Base-by-base conservation (phyloP, 2,329 filamentous ascomycete genomes). In the Tolypocladium cylindrosporum region DNA sequence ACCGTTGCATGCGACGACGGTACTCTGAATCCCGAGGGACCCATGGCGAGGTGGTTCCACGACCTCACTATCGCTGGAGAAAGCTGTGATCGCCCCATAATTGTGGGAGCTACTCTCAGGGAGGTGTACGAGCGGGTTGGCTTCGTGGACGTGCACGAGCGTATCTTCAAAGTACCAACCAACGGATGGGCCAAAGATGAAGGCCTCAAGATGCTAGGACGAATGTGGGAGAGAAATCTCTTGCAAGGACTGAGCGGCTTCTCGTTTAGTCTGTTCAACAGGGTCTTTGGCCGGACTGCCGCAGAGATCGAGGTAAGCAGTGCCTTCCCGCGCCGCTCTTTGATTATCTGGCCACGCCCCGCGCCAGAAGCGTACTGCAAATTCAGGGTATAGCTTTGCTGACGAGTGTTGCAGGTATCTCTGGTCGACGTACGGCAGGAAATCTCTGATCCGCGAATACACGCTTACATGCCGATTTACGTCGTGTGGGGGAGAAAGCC, bases 71-170 rank as follows among this genome's bases (percentile, higher is more conserved):
- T 69, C 2, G 77, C 78, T 5, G 72, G 71, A 1, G 68, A 66
- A 24, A 61, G 64, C 0, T 70, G 74, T 24, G 62, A 71, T 21
- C 74, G 78, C 7, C 71, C 75, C 2, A 64, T 76, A 8, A 61
- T 71, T 51, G 64, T 74, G 50, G 72, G 67, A 19, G 64, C 66
- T 4, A 63, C 64, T 34, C 66, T 76, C 11, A 72, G 69, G 57
- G 64, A 69, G 21, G 70, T 73, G 48, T 76, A 75, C 61, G 65
- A 74, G 52, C 74, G 77, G 34, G 79, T 75, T 1, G 82, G 82
- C 0, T 85, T 85, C 61, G 75, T 80, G 8, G 79, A 84, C 56
- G 74, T 85, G 14, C 73, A 77, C 37, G 75, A 84, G 65, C 71
- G 70, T 27, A 64, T 79, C 1, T 81, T 79, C 67, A 83, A 79